Percentiles rank a stretch among this genome's conserved stretches.
Evolutionary conservation across 78 protist genomes (phyloP).

Genomic region (Trichosphaerium sp.): DNA sequence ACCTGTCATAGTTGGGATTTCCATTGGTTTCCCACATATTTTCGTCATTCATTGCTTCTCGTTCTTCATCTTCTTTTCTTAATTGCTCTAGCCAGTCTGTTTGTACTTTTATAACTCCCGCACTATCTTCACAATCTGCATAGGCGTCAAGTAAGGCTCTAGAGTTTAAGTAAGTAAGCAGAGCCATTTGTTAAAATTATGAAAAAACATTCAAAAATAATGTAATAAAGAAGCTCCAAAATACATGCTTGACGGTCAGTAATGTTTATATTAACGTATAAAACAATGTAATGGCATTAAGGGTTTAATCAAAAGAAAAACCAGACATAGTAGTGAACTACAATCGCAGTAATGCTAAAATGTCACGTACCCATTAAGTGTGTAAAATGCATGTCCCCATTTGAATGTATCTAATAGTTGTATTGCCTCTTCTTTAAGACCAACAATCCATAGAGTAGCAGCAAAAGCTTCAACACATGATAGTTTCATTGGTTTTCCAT

Average conservation of each 20-base stretch:
- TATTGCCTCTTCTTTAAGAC: constrained; percentile 56
- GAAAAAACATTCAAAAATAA: not conserved
- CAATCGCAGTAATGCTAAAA: not conserved
- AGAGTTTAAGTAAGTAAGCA: too few species aligned
- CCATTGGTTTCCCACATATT: not conserved
- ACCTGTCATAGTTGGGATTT: too few species aligned
- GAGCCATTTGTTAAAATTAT: too few species aligned
- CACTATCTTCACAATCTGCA: constrained; percentile 9
- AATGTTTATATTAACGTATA: not conserved
- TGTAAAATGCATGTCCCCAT: constrained; percentile 82
- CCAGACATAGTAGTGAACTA: not conserved
- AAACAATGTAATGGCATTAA: not conserved
- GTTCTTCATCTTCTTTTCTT: not conserved
- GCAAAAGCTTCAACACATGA: constrained; percentile 89
- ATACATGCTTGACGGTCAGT: not conserved
- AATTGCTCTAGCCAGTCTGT: constrained; percentile 29
- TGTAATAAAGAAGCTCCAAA: not conserved
- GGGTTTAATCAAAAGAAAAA: not conserved
- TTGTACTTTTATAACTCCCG: constrained; percentile 47
- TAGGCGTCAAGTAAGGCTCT: constrained; percentile 56
- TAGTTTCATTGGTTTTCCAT: constrained; percentile 80
- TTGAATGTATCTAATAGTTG: constrained; percentile 57
- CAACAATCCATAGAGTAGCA: constrained; percentile 68
- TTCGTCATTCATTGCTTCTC: not conserved
- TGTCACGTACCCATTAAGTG: constrained; percentile 40